A percentile compares a stretch with the other conserved stretches of the same genome.
Conservation (phyloP, 2,329 filamentous ascomycete species). For the Epichloe coenophiala region DNA sequence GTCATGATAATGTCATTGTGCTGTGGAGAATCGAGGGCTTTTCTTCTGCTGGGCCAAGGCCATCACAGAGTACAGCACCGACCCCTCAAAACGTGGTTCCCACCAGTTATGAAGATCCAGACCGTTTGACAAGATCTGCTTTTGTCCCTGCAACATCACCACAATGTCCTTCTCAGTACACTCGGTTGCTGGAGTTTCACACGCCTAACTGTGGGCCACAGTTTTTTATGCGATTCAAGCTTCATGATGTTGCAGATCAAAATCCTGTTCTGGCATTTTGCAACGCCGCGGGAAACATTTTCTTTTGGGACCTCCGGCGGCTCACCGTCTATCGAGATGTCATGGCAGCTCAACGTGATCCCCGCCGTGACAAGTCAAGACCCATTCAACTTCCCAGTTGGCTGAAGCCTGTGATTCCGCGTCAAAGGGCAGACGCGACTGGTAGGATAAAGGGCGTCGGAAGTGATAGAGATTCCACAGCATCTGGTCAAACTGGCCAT, state of each 20-base stretch:
- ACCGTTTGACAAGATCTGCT: conserved; percentile 53
- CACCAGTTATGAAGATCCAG: conserved; percentile 27
- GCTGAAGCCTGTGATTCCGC: conserved; percentile 29
- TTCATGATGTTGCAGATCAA: conserved; percentile 46
- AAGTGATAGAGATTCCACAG: conserved; percentile 16
- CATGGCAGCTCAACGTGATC: conserved; percentile 25
- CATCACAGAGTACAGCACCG: conserved; percentile 39
- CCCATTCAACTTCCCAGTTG: conserved; percentile 32
- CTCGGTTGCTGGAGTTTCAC: conserved; percentile 54
- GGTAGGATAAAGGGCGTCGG: conserved; percentile 14
- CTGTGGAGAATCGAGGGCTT: conserved; percentile 71
- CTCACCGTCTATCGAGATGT: conserved; percentile 45
- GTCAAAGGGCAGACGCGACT: conserved; percentile 16
- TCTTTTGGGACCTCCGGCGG: conserved; percentile 64
- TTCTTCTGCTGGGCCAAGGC: conserved; percentile 43
- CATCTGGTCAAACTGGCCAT: conserved; percentile 10
- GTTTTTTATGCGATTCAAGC: conserved; percentile 68
- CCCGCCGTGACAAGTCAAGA: conserved; percentile 20
- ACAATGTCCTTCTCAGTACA: conserved; percentile 40
- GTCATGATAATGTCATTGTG: conserved; percentile 56
- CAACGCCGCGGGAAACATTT: conserved; percentile 51
- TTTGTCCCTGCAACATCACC: conserved; percentile 39
- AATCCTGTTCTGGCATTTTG: conserved; percentile 62
- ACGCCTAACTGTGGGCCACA: conserved; percentile 47
- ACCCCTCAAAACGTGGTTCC: conserved; percentile 40